Evolutionary conservation across 2,329 filamentous ascomycete genomes (phyloP), one percentile per base, ranked within the genome.

Genomic region (Phialophora chinensis): DNA sequence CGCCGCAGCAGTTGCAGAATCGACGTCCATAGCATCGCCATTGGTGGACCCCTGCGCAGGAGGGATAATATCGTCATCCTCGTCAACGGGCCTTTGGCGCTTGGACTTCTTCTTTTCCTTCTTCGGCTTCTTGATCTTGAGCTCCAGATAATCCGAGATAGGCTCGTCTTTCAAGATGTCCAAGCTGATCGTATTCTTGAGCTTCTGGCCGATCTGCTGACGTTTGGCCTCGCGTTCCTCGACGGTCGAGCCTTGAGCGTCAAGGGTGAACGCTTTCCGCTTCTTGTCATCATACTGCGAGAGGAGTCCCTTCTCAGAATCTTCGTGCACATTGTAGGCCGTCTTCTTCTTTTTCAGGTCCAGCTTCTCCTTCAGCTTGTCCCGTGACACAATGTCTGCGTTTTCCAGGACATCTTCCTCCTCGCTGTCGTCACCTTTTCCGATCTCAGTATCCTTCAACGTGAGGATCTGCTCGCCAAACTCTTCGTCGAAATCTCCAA

Each of bases 271-370:
- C 27, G 86, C 86, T 76, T 96, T 97, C 63, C 85, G 83, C 80
- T 96, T 95, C 79, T 96, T 97, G 70, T 98, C 95, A 73, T 98
- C 95, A 75, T 99, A 99, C 73, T 99, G 94, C 14, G 91, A 87
- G 50, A 99, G 81, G 27, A 99, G 88, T 12, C 86, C 89, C 27
- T 85, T 85, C 31, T 88, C 85, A 53, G 90, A 89, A 38, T 89
- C 82, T 65, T 90, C 88, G 68, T 92, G 90, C 0, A 94, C 93
- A 73, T 99, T 92, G 77, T 99, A 99, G 0, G 88, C 89, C 20
- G 49, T 52, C 49, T 93, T 92, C 84, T 96, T 97, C 82, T 98
- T 97, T 82, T 98, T 97, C 49, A 93, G 80, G 50, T 95, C 89
- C 12, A 97, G 81, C 72, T 87, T 90, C 73, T 97, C 91, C 35